Evolutionary conservation across 495 filamentous ascomycete genomes (phyloP).

Genomic region (Penicillium daleae): DNA sequence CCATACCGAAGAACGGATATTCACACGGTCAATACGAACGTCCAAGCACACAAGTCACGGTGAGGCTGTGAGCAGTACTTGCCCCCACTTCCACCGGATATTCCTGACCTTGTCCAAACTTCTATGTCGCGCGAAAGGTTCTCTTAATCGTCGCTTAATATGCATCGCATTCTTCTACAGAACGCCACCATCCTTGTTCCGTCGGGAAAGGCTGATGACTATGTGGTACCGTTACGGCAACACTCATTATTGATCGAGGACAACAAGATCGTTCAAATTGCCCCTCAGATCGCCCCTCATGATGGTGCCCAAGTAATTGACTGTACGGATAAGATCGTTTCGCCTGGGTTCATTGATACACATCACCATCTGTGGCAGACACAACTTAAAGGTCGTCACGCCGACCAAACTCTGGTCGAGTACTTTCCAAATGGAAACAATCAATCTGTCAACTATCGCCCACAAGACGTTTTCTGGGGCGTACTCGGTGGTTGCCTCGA

Average conservation of each 20-base stretch:
- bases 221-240: constrained; percentile 20
- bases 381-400: constrained; percentile 44
- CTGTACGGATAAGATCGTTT: constrained; percentile 57
- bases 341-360: constrained; percentile 63
- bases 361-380: constrained; percentile 66
- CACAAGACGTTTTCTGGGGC: constrained; percentile 58
- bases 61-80: neutral
- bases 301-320: constrained; percentile 46
- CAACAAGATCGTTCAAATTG: constrained; percentile 33
- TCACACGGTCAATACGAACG: neutral
- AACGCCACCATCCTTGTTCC: constrained; percentile 33
- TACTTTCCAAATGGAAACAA: constrained; percentile 45
- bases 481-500: constrained; percentile 58
- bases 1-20: neutral
- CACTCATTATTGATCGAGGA: constrained; percentile 36
- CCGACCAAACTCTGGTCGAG: constrained; percentile 43
- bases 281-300: constrained; percentile 17
- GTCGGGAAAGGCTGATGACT: constrained; percentile 19
- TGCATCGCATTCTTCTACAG: constrained; percentile 23
- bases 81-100: too few relatives aligned
- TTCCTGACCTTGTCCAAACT: too few relatives aligned
- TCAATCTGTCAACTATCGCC: constrained; percentile 39
- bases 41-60: neutral
- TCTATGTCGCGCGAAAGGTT: too few relatives aligned
- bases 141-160: neutral